A percentile compares a stretch with the other conserved stretches of the same genome.
These are phyloP conservation scores for Blastomyces emzantsi DNA, from an alignment of 2,329 filamentous ascomycete species.

Conservation along the genomic window DNA sequence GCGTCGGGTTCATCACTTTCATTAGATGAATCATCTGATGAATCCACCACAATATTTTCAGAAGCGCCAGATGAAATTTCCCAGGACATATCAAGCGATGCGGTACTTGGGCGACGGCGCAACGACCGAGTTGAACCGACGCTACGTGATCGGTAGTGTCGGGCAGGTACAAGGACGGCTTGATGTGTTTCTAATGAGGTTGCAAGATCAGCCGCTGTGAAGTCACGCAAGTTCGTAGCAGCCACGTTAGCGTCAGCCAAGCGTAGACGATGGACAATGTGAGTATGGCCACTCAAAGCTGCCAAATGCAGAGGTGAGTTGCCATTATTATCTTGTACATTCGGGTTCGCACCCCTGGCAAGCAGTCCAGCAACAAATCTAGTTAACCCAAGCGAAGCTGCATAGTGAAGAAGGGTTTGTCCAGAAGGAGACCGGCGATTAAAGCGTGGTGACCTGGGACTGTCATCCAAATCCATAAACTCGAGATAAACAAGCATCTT, in stretches of 20 bases:
- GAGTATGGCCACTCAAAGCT: slow-evolving; percentile 62
- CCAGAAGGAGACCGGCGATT: slow-evolving; percentile 56
- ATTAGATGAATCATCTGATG: slow-evolving; percentile 23
- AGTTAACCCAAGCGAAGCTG: slow-evolving; percentile 63
- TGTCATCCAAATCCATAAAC: slow-evolving; percentile 68
- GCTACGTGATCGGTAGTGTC: slow-evolving; percentile 58
- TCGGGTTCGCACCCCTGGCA: slow-evolving; percentile 66
- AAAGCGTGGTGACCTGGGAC: slow-evolving; percentile 55
- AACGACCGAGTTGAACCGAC: slow-evolving; percentile 47
- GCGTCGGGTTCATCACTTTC: slow-evolving; percentile 23
- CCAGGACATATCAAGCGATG: slow-evolving; percentile 59
- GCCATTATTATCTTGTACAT: slow-evolving; percentile 66
- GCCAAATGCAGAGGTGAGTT: slow-evolving; percentile 78
- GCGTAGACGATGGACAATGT: slow-evolving; percentile 68
- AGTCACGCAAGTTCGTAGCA: slow-evolving; percentile 59
- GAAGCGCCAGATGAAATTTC: slow-evolving; percentile 45
- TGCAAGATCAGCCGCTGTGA: slow-evolving; percentile 62
- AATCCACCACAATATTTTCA: slow-evolving; percentile 36
- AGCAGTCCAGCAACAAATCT: slow-evolving; percentile 69
- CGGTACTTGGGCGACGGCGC: slow-evolving; percentile 44
- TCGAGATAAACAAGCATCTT: slow-evolving; percentile 67
- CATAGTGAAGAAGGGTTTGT: slow-evolving; percentile 76
- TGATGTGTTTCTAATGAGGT: slow-evolving; percentile 55
- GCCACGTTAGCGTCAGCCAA: slow-evolving; percentile 63
- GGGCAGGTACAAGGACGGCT: slow-evolving; percentile 53